phyloP scores from a whole-genome alignment of 1,139 yeast species.

The Saccharomyces pastorianus region DNA sequence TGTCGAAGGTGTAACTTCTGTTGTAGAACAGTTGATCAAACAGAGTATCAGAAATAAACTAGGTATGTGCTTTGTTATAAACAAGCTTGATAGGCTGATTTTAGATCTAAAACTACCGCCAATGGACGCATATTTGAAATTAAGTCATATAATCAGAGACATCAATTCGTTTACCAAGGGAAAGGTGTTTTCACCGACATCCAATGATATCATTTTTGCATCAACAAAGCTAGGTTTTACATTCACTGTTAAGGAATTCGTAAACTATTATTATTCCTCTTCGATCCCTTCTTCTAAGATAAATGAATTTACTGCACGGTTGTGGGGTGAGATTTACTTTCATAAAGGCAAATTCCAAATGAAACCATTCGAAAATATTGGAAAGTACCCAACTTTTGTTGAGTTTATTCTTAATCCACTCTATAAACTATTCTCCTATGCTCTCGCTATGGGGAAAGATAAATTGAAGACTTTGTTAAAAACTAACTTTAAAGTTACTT shows the following conservation, averaged over 20 bases:
- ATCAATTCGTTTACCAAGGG: constrained; percentile 45
- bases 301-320: constrained; percentile 40
- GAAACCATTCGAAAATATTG: constrained; percentile 22
- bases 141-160: constrained; percentile 52
- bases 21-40: constrained; percentile 22
- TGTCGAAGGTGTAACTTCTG: constrained; percentile 63
- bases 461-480: constrained; percentile 39
- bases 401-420: constrained; percentile 69
- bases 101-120: constrained; percentile 73
- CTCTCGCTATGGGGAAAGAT: constrained; percentile 47
- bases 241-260: constrained; percentile 62
- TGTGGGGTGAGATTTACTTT: constrained; percentile 79
- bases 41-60: constrained; percentile 28
- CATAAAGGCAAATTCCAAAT: constrained; percentile 41
- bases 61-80: constrained; percentile 57
- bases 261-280: constrained; percentile 40
- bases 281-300: constrained; percentile 32
- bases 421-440: constrained; percentile 61
- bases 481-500: constrained; percentile 39
- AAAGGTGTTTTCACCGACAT: constrained; percentile 47
- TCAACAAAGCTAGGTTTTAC: constrained; percentile 55
- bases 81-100: constrained; percentile 75
- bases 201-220: constrained; percentile 64
- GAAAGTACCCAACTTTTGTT: constrained; percentile 43
- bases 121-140: constrained; percentile 60